Base-by-base conservation (phyloP, 441 rosid species). In the Dalechampia spathulata region DNA sequence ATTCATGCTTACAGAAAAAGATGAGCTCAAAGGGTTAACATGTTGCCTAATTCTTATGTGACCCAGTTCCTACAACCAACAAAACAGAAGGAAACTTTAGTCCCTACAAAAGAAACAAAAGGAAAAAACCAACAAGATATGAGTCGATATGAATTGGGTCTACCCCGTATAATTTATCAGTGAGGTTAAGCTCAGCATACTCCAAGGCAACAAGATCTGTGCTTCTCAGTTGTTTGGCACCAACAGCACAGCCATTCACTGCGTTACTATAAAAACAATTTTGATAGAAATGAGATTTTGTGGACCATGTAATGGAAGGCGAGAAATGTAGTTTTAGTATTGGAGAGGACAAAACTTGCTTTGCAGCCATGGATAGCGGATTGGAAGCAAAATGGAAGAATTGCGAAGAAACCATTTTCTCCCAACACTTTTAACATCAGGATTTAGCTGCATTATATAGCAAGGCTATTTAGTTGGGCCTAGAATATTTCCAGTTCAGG, bases 11-110 rank as follows among this genome's bases (percentile, higher is more conserved):
- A 91, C 96, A 54, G 83, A 72, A 65, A 81, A 80, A 63, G 98
- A 83, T 25, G 89, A 78, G 63, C 91, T 80, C 54, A 88, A 81
- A 69, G 96, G 96, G 62, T 92, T 88, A 52, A 92, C 98, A 74
- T 91, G 98, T 63, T 87, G 96, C 76, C 98, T 80, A 71, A 84
- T 76, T 71, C 90, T 88, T 50, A 66, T 78, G 68, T 75, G 83
- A 63, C 94, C 90, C 73, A 86, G 27, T 23, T 88, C 94, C 98
- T 88, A 76, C 48, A 67, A 67, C 39, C 37, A 37, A 19, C 42
- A 30, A 4, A 22, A 11, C n/a, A 25, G 17, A 34, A 4, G 20
- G 12, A 12, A 12, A 6, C 52, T 25, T 55, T 14, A 49, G 19
- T 13, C n/a, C n/a, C n/a, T n/a, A n/a, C n/a, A n/a, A n/a, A n/a